Evolutionary conservation across 2,329 filamentous ascomycete genomes (phyloP).

Genomic region (Raffaelea albimanens): DNA sequence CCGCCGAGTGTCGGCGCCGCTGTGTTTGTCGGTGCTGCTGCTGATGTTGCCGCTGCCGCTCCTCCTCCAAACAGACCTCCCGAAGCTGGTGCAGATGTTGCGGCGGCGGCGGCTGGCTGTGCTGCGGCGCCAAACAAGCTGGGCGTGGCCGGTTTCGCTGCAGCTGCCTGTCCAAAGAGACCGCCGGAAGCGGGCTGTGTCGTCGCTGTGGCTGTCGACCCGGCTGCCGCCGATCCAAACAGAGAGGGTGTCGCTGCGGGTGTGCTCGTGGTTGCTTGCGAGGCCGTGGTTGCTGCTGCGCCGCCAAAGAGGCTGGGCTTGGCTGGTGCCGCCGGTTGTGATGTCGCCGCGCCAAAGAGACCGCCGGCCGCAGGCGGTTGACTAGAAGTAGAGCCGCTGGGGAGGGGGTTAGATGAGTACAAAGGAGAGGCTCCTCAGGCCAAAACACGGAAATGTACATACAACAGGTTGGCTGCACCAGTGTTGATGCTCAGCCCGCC

Average conservation of each 20-base stretch:
- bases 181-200: conserved; percentile 2
- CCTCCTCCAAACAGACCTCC: conserved; percentile 10
- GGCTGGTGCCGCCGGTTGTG: conserved; percentile 15
- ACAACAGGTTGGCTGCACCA: conserved; percentile 49
- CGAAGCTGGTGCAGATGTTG: conserved; percentile 1
- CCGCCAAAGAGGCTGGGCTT: conserved; percentile 11
- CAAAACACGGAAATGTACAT: conserved; percentile 14
- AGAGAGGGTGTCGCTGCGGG: background rate
- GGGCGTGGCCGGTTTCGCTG: background rate
- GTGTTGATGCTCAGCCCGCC: conserved; percentile 56
- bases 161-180: background rate
- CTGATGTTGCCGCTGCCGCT: conserved; percentile 17
- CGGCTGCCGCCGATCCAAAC: background rate
- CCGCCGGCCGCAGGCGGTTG: conserved; percentile 11
- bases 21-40: conserved; percentile 6
- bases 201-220: conserved; percentile 2
- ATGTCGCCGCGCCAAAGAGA: conserved; percentile 21
- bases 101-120: conserved; percentile 1
- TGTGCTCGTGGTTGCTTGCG: background rate
- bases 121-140: conserved; percentile 10
- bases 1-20: background rate
- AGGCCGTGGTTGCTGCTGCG: background rate
- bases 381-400: conserved; percentile 12
- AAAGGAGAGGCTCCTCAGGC: background rate
- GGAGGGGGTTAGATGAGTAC: background rate